Base-by-base conservation (phyloP, 257 asterid species). In the Solanum dulcamara region DNA sequence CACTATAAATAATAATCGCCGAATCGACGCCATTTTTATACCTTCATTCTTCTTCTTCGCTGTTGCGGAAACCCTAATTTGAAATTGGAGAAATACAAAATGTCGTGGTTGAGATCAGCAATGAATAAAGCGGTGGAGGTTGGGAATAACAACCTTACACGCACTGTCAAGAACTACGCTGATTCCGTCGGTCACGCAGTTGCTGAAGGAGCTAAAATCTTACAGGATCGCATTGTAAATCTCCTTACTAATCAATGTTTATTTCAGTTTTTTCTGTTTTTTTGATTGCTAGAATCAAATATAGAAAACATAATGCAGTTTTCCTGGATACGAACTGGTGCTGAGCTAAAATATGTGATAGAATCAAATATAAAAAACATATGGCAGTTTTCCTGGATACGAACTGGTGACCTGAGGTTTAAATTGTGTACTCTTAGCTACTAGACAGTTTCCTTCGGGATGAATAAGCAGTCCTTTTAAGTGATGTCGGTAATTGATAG, bases 81-180 rank as follows among this genome's bases (percentile, higher is more conserved):
- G 37, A 42, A 74, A n/a, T n/a, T 72, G 10, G 18, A 51, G 44
- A 28, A 55, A 68, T 32, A 86, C 7, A 0, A 71, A 92, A 96
- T 96, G 99, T 93, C 98, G 90, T 95, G 98, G 99, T 89, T 95
- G 83, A 93, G 95, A 91, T 93, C 99, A 90, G 98, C 98, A 84
- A 93, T 97, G 91, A 94, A 91, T 92, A 97, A 91, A 90, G 99
- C 99, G 89, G 98, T 94, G 90, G 98, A 97, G 95, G 98, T 95
- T 77, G 98, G 99, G 86, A 97, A 95, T 87, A 94, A 91, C 85
- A 95, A 94, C 90, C 93, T 96, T 83, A 94, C 98, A 12, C 98
- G 99, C 89, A 91, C 97, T 85, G 94, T 96, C 77, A 94, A 87
- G 84, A 94, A 90, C 88, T 96, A 93, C 68, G 98, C 98, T 14